A percentile compares a stretch with the other conserved stretches of the same genome.
Evolutionary conservation across 441 rosid species (phyloP).

Genomic region (Erodium trifolium): DNA sequence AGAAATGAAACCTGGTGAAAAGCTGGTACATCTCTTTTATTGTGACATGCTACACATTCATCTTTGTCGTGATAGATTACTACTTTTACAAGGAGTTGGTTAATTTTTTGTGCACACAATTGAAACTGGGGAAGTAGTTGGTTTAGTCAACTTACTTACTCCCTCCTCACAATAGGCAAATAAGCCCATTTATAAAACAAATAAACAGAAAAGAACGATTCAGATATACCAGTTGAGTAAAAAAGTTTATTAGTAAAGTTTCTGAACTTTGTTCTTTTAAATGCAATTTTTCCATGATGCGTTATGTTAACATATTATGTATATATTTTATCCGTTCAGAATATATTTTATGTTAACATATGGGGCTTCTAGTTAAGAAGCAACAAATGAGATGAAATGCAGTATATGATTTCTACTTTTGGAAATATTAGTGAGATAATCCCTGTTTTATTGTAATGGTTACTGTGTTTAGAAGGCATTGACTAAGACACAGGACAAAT

Average conservation of each 20-base stretch:
- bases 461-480: no score
- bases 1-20: conserved; percentile 84
- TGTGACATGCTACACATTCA: conserved; percentile 4
- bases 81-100: neutral
- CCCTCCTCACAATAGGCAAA: neutral
- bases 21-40: conserved; percentile 52
- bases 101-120: neutral
- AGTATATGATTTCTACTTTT: no score
- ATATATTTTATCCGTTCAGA: neutral
- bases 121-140: neutral
- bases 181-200: neutral
- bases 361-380: neutral
- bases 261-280: neutral
- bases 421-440: no score
- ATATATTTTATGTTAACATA: neutral
- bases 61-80: conserved; percentile 6
- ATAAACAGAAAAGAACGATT: no score
- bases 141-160: neutral
- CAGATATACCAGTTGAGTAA: neutral
- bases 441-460: no score
- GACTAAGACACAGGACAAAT: no score
- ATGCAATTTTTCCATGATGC: neutral
- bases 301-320: neutral
- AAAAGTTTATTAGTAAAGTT: neutral
- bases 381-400: neutral